Conservation (phyloP, 2,329 filamentous ascomycete species). For the Neofusicoccum parvum region DNA sequence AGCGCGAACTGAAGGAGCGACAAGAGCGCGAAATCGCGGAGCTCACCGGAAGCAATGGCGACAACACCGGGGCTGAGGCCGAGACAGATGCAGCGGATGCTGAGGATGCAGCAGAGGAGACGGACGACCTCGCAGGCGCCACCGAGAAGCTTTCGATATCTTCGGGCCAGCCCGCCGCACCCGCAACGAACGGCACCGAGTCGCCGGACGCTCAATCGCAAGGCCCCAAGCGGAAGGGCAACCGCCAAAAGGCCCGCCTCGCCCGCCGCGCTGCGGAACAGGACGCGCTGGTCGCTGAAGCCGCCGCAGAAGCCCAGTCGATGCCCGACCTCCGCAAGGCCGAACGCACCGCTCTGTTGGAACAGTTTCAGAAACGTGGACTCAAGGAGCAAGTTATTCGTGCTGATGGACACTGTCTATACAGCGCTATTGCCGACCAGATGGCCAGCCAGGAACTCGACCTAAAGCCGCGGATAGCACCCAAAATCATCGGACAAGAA, state of each 20-base stretch:
- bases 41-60: conserved; percentile 43
- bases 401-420: conserved; percentile 93
- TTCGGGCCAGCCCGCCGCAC: conserved; percentile 16
- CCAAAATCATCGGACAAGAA: conserved; percentile 27
- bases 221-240: conserved; percentile 68
- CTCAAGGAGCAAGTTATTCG: conserved; percentile 77
- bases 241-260: conserved; percentile 87
- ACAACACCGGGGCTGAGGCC: conserved; percentile 8
- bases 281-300: conserved; percentile 67
- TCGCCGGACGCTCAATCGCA: conserved; percentile 16
- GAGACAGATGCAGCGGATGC: background rate
- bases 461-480: conserved; percentile 37
- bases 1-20: conserved; percentile 57
- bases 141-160: conserved; percentile 26
- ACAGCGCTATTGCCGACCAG: conserved; percentile 88
- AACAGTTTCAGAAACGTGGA: conserved; percentile 63
- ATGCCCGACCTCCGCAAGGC: conserved; percentile 42
- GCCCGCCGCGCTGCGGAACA: conserved; percentile 86
- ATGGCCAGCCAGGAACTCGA: conserved; percentile 53
- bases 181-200: conserved; percentile 13
- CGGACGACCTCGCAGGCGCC: conserved; percentile 20
- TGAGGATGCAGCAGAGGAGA: conserved; percentile 10
- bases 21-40: conserved; percentile 55
- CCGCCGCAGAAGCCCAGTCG: conserved; percentile 69
- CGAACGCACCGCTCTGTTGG: conserved; percentile 62